Conservation (phyloP, 169 alveolate genomes). For the Plasmodium reichenowi region DNA sequence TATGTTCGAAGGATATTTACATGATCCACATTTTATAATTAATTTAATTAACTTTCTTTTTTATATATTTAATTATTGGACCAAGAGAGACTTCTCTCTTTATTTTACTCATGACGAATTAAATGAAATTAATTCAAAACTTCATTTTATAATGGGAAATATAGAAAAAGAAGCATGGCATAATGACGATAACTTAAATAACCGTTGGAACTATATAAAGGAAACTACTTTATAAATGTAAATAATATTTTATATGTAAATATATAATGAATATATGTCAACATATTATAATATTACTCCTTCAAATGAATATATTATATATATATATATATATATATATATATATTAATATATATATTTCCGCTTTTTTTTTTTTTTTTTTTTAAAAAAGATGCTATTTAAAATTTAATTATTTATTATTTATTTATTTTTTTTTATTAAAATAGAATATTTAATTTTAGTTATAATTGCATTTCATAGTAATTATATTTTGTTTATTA, state of each 20-base stretch:
- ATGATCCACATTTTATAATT: background rate
- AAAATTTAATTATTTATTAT: too few relatives aligned
- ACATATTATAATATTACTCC: too few relatives aligned
- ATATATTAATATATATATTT: too few relatives aligned
- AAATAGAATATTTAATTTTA: too few relatives aligned
- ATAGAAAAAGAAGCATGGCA: background rate
- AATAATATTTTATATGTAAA: too few relatives aligned
- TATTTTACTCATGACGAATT: conserved; percentile 47
- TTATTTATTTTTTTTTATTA: too few relatives aligned
- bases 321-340: too few relatives aligned
- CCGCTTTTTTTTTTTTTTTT: too few relatives aligned
- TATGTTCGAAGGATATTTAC: background rate
- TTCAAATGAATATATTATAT: too few relatives aligned
- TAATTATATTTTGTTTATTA: background rate
- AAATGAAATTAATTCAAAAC: conserved; percentile 11
- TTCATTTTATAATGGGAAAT: background rate
- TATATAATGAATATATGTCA: too few relatives aligned
- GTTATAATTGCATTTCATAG: background rate
- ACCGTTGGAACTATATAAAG: conserved; percentile 18
- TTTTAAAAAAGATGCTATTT: too few relatives aligned
- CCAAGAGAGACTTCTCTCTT: conserved; percentile 5
- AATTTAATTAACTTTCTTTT: conserved; percentile 31
- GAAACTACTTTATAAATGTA: too few relatives aligned
- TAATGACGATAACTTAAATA: background rate
- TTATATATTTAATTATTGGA: conserved; percentile 31